Evolutionary conservation across 306 rosid genomes (phyloP), one percentile per base, ranked within the genome.

Genomic region (Parietaria judaica): DNA sequence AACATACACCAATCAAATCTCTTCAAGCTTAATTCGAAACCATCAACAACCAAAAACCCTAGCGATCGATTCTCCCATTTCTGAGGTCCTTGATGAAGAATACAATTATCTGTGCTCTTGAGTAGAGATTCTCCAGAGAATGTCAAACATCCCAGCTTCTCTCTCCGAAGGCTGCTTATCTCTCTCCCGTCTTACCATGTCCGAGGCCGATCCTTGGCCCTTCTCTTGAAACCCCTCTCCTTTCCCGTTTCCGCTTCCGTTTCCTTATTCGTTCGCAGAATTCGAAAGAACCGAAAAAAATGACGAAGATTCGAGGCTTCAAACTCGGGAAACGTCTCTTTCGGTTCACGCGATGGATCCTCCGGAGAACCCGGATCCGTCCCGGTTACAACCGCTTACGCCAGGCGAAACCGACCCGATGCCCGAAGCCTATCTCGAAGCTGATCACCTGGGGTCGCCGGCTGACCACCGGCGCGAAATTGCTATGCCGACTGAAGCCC

Each of bases 191-290:
- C 74, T 85, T 5, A 71, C 82, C 68, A 89, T 89, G 78, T 89
- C 95, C 70, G 76, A 58, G 0, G 84, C 97, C 6, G 91, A 86
- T 59, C 92, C 92, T 11, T 84, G 92, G 86, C 82, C 84, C 10
- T 88, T 84, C 50, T 91, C 82, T 11, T 81, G 31, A 70, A 6
- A 66, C 63, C 15, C 58, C 43, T 45, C 14, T 59, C 41, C 5
- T n/a, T 37, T 2, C 45, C 9, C 9, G 3, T 41, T 17, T 7
- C 7, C 9, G 3, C 3, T 17, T 7, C 7, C 3, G 0, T 6
- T 15, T 17, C 9, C 45, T 41, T 41, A 5, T 41, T 39, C 10
- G 11, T 46, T 11, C 17, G 4, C 3, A 4, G 4, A 52, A 52
- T 23, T 23, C 34, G 7, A 4, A 8, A 41, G 45, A 5, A 5